These are phyloP conservation scores for Litsea cubeba DNA, from an alignment of 164 flowering plant species.

Conservation along the genomic window DNA sequence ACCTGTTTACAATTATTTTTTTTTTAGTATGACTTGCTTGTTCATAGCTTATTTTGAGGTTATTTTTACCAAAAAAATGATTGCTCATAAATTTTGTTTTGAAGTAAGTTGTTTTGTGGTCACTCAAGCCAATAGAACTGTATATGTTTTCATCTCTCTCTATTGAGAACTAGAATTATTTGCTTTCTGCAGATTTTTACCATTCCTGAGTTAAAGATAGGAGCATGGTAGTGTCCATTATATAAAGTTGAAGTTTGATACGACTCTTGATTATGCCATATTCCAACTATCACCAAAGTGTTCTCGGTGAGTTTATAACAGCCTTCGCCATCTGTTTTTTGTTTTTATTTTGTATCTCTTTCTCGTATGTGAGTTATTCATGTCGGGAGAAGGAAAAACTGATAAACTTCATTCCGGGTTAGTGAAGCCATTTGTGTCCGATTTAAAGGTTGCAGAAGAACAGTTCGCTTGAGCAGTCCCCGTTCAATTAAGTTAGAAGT, in stretches of 20 bases:
- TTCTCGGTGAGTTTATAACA: slow-evolving; percentile 46
- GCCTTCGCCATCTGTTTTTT: not conserved
- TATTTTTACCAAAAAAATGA: not conserved
- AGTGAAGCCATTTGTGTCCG: slow-evolving; percentile 77
- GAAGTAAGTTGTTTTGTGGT: not conserved
- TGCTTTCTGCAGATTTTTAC: not conserved
- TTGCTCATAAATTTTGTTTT: not conserved
- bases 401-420: slow-evolving; percentile 94
- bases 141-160: not conserved
- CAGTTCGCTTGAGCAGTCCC: slow-evolving; percentile 50
- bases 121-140: too few relatives aligned
- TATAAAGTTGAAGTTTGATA: slow-evolving; percentile 32
- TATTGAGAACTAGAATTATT: not conserved
- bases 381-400: slow-evolving; percentile 62
- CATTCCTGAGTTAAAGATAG: not conserved
- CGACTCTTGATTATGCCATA: slow-evolving; percentile 67
- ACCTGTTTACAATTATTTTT: too few relatives aligned
- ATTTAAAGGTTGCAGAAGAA: slow-evolving; percentile 80
- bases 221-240: not conserved
- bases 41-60: too few relatives aligned
- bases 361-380: slow-evolving; percentile 79
- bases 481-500: slow-evolving; percentile 77
- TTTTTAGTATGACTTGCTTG: too few relatives aligned
- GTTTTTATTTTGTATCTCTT: not conserved
- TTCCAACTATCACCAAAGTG: slow-evolving; percentile 75